Conservation (phyloP, 139 green algal species). For the Haematococcus sp. region DNA sequence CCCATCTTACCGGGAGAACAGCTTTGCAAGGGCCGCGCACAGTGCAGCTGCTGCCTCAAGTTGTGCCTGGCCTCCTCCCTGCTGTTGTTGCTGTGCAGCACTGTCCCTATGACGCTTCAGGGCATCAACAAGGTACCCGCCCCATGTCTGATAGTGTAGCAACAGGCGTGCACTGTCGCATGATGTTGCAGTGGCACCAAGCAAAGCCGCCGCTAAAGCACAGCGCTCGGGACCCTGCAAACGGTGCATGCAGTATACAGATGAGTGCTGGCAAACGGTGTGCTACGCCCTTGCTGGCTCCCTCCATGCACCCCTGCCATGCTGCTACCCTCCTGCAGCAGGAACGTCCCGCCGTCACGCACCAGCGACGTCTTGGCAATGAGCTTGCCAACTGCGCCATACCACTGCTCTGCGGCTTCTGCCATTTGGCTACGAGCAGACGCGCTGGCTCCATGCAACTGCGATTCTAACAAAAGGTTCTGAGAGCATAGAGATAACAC, state of each 20-base stretch:
- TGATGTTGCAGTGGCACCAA: not conserved
- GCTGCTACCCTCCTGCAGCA: not conserved
- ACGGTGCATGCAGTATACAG: not conserved
- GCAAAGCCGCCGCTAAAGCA: not conserved
- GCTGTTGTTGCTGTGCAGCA: not conserved
- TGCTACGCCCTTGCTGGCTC: too few relatives aligned
- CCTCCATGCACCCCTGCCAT: not conserved
- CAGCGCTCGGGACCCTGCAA: not conserved
- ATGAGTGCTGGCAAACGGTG: too few relatives aligned
- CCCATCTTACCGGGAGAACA: too few relatives aligned
- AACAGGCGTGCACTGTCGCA: not conserved
- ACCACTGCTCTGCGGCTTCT: conserved; percentile 4
- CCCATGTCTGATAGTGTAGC: not conserved
- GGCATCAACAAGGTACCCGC: not conserved
- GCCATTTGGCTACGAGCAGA: not conserved
- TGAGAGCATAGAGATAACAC: not conserved
- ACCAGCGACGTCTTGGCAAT: too few relatives aligned
- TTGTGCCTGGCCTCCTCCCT: not conserved
- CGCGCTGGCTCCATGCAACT: not conserved
- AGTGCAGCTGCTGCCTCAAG: not conserved
- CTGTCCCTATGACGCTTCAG: not conserved
- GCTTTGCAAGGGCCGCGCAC: too few relatives aligned
- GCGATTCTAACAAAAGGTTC: not conserved
- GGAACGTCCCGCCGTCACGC: too few relatives aligned
- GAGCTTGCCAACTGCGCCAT: not conserved